A percentile compares a stretch with the other conserved stretches of the same genome.
These are phyloP conservation scores for Cystobasidium slooffiae DNA, from an alignment of 1,284 basidiomycete species.

Conservation along the genomic window DNA sequence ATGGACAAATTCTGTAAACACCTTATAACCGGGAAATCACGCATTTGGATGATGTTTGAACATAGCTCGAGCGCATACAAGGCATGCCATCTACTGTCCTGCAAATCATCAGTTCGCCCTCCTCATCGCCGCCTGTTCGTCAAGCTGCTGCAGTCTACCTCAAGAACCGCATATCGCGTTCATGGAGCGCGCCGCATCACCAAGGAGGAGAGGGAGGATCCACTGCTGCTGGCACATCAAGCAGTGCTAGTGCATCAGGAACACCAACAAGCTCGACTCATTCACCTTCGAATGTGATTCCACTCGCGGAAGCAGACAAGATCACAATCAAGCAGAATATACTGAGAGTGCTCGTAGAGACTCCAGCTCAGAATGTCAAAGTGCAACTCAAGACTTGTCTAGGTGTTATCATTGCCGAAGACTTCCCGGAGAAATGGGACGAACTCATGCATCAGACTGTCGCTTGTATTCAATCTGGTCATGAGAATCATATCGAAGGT, in stretches of 20 bases:
- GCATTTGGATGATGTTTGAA: conserved; percentile 17
- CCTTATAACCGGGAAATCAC: not conserved
- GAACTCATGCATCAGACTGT: conserved; percentile 65
- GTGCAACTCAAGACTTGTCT: conserved; percentile 73
- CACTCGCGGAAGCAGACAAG: conserved; percentile 70
- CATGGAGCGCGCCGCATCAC: conserved; percentile 25
- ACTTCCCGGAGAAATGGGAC: conserved; percentile 77
- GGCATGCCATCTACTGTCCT: conserved; percentile 76
- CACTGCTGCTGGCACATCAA: conserved; percentile 61
- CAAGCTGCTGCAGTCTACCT: conserved; percentile 73
- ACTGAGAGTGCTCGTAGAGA: conserved; percentile 69
- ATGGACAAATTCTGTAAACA: conserved; percentile 13
- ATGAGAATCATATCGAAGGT: conserved; percentile 73
- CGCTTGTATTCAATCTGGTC: conserved; percentile 60
- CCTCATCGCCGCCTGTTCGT: conserved; percentile 16
- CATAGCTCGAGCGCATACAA: conserved; percentile 72
- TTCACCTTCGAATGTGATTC: conserved; percentile 47
- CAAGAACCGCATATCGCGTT: conserved; percentile 68
- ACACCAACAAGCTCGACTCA: not conserved
- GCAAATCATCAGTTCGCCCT: conserved; percentile 70
- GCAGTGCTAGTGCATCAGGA: conserved; percentile 23
- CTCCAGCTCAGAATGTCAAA: conserved; percentile 62
- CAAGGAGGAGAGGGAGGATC: conserved; percentile 42
- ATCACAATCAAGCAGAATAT: conserved; percentile 69
- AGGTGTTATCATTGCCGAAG: conserved; percentile 70